Conservation (phyloP, 2,329 filamentous ascomycete species). For the Aureobasidium uvarum region DNA sequence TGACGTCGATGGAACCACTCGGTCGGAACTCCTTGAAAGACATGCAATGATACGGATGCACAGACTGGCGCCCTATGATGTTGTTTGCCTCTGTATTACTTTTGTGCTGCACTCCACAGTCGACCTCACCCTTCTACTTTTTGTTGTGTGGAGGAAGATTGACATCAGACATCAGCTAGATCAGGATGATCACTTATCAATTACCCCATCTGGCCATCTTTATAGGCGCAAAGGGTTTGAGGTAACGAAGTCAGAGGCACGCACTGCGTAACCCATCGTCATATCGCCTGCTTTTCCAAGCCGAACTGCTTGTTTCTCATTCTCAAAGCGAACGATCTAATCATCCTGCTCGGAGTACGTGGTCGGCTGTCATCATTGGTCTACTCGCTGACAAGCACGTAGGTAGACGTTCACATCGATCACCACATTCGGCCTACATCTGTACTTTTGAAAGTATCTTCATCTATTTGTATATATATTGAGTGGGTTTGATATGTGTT, state of each 20-base stretch:
- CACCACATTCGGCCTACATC: background rate
- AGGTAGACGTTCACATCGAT: slow-evolving; percentile 2
- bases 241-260: slow-evolving; percentile 14
- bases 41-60: slow-evolving; percentile 7
- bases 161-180: slow-evolving; percentile 10
- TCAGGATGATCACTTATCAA: slow-evolving; percentile 8
- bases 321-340: background rate
- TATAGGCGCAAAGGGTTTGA: slow-evolving; percentile 21
- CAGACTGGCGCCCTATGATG: slow-evolving; percentile 23
- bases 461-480: background rate
- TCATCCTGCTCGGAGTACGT: background rate
- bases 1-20: slow-evolving; percentile 17
- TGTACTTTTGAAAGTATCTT: background rate
- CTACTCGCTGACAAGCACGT: background rate
- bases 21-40: background rate
- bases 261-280: slow-evolving; percentile 6
- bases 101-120: slow-evolving; percentile 22
- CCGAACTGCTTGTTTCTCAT: background rate
- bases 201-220: background rate
- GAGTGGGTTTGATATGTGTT: background rate
- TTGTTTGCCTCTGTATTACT: slow-evolving; percentile 25
- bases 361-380: background rate
- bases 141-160: background rate
- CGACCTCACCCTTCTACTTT: slow-evolving; percentile 8
- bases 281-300: background rate